These are phyloP conservation scores for Craterostigma plantagineum DNA, from an alignment of 257 asterid genomes.

Conservation along the genomic window DNA sequence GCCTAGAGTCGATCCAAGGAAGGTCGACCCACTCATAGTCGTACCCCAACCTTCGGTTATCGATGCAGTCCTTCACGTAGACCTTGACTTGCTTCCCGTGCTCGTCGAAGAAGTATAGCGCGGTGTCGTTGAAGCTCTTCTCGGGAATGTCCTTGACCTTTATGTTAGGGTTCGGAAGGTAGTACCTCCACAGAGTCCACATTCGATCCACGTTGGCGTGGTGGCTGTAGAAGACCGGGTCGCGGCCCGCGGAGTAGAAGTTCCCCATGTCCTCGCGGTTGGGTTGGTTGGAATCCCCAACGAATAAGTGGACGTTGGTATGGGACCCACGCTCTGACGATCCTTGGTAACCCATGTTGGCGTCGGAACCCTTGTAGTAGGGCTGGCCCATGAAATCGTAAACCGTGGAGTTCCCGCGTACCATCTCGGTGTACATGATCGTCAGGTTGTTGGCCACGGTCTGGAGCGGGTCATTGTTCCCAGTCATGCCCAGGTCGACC, in stretches of 20 bases:
- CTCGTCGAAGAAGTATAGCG: conserved; percentile 26
- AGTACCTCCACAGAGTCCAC: conserved; percentile 18
- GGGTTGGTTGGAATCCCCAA: conserved; percentile 11
- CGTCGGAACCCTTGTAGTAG: background rate
- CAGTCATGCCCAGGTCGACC: background rate
- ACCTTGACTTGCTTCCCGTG: conserved; percentile 20
- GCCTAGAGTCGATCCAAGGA: conserved; percentile 20
- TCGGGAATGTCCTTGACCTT: conserved; percentile 11
- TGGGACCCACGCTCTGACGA: conserved; percentile 19
- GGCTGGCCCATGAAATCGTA: conserved; percentile 9
- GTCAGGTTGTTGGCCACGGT: conserved; percentile 6
- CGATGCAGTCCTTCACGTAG: conserved; percentile 14
- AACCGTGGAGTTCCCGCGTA: background rate
- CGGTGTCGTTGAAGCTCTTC: conserved; percentile 16
- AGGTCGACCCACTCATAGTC: conserved; percentile 12
- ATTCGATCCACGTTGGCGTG: conserved; percentile 26
- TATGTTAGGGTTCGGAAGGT: conserved; percentile 9
- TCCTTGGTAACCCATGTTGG: conserved; percentile 18
- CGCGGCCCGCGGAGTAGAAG: conserved; percentile 19
- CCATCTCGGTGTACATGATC: conserved; percentile 21
- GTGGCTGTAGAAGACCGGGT: conserved; percentile 21
- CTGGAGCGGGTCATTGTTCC: background rate
- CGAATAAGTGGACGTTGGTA: conserved; percentile 17
- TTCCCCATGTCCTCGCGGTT: conserved; percentile 25
- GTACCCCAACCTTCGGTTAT: conserved; percentile 17